Evolutionary conservation across 441 rosid species (phyloP), one percentile per base, ranked within the genome.

Genomic region (Aleurites moluccanus): DNA sequence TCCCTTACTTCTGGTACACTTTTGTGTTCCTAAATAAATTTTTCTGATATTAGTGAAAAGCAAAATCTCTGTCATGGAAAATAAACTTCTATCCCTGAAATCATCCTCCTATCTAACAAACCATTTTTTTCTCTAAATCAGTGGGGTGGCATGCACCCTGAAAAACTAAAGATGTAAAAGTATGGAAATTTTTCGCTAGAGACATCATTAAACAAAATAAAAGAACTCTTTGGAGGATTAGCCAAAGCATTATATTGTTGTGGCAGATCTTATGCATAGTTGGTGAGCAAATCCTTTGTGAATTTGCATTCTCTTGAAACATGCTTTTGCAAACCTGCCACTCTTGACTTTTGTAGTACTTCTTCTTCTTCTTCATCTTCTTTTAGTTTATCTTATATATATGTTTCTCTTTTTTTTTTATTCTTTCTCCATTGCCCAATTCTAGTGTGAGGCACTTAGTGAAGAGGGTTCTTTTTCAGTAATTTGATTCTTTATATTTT

Each of bases 381-480:
- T 52, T 30, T 10, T 20, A 14, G 5, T 73, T 50, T n/a, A 6
- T 7, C 52, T 38, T 20, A 40, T 10, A 21, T 27, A 11, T 60
- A 15, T 15, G n/a, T 60, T 60, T 60, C 64, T 30, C 42, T n/a
- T 18, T 53, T 9, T 67, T 67, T 44, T 16, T 55, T n/a, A n/a
- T n/a, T n/a, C n/a, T n/a, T 67, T 38, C 35, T 45, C 11, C 6
- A 23, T 28, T 55, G 3, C 25, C 11, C 10, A 55, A 6, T 55
- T 13, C 27, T 55, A 1, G 10, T n/a, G 7, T 55, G 27, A 21
- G 7, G 0, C 59, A 55, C 27, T 61, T 10, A 15, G 21, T 30
- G 11, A 16, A 61, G 59, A 61, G 20, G n/a, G 65, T 16, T 61
- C 65, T 61, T 69, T 52, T 70, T 42, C 35, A 38, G 21, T 57